Evolutionary conservation across 805 yeast genomes (phyloP), one percentile per base, ranked within the genome.

Genomic region (Sugiyamaella mastotermitis): DNA sequence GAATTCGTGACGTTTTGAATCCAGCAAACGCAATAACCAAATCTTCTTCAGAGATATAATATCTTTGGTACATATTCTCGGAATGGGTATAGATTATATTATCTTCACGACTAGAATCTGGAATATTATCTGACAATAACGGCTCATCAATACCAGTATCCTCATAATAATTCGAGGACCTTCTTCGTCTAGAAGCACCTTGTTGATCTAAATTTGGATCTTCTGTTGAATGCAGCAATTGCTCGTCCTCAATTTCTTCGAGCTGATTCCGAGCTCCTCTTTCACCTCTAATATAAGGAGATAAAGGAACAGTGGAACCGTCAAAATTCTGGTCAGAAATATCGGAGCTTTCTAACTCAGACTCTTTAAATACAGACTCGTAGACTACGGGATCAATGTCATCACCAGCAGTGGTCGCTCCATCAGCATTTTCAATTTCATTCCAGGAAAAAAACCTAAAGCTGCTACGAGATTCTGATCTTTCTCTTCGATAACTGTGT

Each of bases 41-140:
- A 64, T 92, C 99, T 57, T 92, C 98, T 58, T 92, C 97, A 0
- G 96, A 88, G 45, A 92, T 74, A 58, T 90, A 92, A 58, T 83
- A 86, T 41, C 96, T 70, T 61, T 92, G 99, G 41, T 52, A 44
- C 48, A 41, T 29, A 41, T 66, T 37, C 48, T 52, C 38, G 41
- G 62, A 33, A 33, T 41, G 18, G n/a, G 32, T 15, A 29, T 33
- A 41, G 8, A 28, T 34, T 16, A n/a, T 31, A 20, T 22, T 9
- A 14, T 37, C 38, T 17, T 53, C 42, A 10, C 35, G 31, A 17
- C 38, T 30, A 15, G 47, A 33, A 18, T 33, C 45, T 21, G 35
- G 45, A 20, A 31, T 51, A 20, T 27, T 39, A 24, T 37, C 41
- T 14, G 37, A 23, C 17, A 45, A 37, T 31, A 50, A 27, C 3